These are phyloP conservation scores for barrel medic (Medicago truncatula) DNA, from an alignment of 306 rosid genomes.

Conservation along the genomic window DNA sequence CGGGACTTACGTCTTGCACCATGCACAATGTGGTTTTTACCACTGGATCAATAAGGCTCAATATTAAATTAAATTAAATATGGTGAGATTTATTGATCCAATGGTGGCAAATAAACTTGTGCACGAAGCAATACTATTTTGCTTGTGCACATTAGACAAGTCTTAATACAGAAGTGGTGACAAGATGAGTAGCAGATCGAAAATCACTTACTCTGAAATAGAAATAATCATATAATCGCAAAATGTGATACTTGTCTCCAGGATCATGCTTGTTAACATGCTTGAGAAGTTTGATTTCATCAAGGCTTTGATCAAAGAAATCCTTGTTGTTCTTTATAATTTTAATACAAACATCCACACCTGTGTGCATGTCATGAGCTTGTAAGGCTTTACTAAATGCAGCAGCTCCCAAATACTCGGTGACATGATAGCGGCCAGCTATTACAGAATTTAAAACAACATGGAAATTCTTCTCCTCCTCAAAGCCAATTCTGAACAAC, in stretches of 20 bases:
- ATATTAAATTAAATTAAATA: too few relatives aligned
- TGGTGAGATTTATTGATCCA: too few relatives aligned
- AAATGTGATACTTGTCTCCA: slow-evolving; percentile 56
- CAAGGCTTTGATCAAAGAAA: slow-evolving; percentile 99
- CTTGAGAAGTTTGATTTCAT: slow-evolving; percentile 99
- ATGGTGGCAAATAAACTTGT: too few relatives aligned
- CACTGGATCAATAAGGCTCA: too few relatives aligned
- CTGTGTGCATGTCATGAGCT: slow-evolving; percentile 97
- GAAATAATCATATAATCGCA: too few relatives aligned
- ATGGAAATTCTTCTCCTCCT: slow-evolving; percentile 99
- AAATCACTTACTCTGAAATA: too few relatives aligned
- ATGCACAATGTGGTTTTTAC: too few relatives aligned
- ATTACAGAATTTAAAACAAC: slow-evolving; percentile 92
- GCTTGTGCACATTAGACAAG: too few relatives aligned
- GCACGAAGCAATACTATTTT: too few relatives aligned
- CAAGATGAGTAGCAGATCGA: too few relatives aligned
- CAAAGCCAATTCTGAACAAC: slow-evolving; percentile 93
- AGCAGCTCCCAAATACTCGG: slow-evolving; percentile 98
- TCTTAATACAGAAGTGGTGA: neutral
- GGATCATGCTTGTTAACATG: slow-evolving; percentile 98
- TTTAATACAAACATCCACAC: slow-evolving; percentile 98
- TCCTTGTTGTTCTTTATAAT: slow-evolving; percentile 99
- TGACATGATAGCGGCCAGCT: slow-evolving; percentile 98
- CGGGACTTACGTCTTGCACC: too few relatives aligned
- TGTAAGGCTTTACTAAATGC: slow-evolving; percentile 99